Evolutionary conservation across 2,329 filamentous ascomycete species (phyloP).

Genomic region (Lachnellula occidentalis): DNA sequence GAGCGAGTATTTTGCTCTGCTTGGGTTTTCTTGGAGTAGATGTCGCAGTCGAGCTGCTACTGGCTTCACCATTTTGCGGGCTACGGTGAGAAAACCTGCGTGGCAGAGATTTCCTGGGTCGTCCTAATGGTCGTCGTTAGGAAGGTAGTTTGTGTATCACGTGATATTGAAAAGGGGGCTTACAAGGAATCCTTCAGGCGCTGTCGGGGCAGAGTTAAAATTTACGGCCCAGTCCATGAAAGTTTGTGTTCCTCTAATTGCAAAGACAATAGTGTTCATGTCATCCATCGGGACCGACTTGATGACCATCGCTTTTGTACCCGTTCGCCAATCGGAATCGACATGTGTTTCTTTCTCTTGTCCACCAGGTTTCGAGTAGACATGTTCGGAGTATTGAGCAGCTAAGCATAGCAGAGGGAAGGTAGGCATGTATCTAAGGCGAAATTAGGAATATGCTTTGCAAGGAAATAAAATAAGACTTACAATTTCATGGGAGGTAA

Average conservation of each 20-base stretch:
- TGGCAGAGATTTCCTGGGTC: conserved; percentile 74
- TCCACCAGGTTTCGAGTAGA: conserved; percentile 61
- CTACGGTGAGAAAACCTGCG: conserved; percentile 71
- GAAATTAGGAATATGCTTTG: conserved; percentile 1
- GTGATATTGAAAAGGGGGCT: conserved; percentile 13
- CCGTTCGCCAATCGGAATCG: conserved; percentile 62
- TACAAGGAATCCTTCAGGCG: conserved; percentile 62
- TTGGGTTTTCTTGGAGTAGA: conserved; percentile 66
- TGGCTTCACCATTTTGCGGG: conserved; percentile 66
- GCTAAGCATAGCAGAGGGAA: conserved; percentile 75
- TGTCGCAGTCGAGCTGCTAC: conserved; percentile 66
- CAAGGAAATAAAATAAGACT: conserved; percentile 23
- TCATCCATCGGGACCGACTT: conserved; percentile 75
- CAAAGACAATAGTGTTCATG: conserved; percentile 74
- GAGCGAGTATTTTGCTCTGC: conserved; percentile 60
- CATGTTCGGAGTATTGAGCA: conserved; percentile 69
- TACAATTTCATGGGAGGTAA: conserved; percentile 65
- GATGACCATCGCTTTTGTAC: conserved; percentile 82
- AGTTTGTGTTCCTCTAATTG: conserved; percentile 73
- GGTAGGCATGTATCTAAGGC: conserved; percentile 59
- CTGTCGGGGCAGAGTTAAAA: conserved; percentile 60
- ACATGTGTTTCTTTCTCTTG: conserved; percentile 64
- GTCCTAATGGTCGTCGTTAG: conserved; percentile 41
- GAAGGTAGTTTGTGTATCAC: neutral
- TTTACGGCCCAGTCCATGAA: conserved; percentile 88